Base-by-base conservation (phyloP, 192 early-diverging fungal species). In the Geranomyces michiganensis region DNA sequence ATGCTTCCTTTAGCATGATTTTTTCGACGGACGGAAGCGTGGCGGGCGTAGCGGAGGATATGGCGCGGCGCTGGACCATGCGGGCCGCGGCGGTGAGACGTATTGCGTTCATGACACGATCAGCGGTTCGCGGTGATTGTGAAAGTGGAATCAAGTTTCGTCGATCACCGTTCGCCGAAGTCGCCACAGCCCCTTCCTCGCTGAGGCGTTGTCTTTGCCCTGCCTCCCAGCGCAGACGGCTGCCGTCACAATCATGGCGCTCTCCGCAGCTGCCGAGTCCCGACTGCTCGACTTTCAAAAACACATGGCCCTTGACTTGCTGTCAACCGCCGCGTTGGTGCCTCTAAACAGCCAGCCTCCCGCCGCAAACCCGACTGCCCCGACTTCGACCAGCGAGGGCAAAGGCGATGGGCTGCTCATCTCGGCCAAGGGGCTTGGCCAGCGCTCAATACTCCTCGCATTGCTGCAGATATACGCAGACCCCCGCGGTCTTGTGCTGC, bases 351-450 rank as follows among this genome's bases (percentile, higher is more conserved):
- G 48, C 27, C 61, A 61, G 10, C 31, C 3, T 2, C n/a, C 59
- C 17, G 32, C 9, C 12, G 63, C 31, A 30, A 36, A 29, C 12
- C 29, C 63, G 12, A 73, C 46, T 12, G 65, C 62, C 21, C 65
- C 65, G 21, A 53, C 51, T 7, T 33, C 51, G 12, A 27, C 22
- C 19, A 61, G 44, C 51, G 32, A 73, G 17, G 56, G 45, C 1
- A 58, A 68, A 70, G 90, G 92, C 47, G 92, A 95, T 74, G 93
- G 90, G 1, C 76, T 98, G 10, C 82, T 95, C 43, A 86, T 98
- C 13, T 71, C 90, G 29, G 88, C 91, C 0, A 81, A 85, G 17
- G 96, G 96, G 0, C 85, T 98, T 0, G 93, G 94, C 0, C 76
- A 95, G 41, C 73, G 82, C 10, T 78, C 76, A 8, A 85, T 96